phyloP scores from a whole-genome alignment of 345 rosid species.

The Camelina neglecta region DNA sequence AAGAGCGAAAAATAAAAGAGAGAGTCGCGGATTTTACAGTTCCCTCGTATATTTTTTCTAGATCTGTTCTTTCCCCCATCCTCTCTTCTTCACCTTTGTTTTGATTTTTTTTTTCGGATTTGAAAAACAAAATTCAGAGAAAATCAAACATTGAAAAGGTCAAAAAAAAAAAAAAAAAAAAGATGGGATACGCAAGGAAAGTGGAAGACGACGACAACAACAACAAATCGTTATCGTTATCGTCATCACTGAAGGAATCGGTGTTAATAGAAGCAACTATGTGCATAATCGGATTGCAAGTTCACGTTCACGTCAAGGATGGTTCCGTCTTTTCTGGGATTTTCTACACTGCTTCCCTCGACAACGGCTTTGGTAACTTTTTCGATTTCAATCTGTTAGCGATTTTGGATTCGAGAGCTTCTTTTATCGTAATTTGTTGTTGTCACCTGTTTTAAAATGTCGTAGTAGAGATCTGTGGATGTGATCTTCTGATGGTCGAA shows the following conservation, averaged over 20 bases:
- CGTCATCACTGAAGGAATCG: constrained; percentile 53
- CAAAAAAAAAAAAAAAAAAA: no score
- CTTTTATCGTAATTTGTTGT: constrained; percentile 1
- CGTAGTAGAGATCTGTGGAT: constrained; percentile 2
- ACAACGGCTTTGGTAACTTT: constrained; percentile 58
- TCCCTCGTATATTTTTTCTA: constrained; percentile 28
- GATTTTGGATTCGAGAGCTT: background rate
- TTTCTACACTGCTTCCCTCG: constrained; percentile 80
- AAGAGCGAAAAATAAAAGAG: background rate
- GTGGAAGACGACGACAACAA: constrained; percentile 43
- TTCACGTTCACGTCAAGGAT: constrained; percentile 79
- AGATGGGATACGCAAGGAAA: constrained; percentile 55
- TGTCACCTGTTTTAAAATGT: background rate
- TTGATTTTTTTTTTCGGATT: background rate
- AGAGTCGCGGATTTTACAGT: constrained; percentile 8
- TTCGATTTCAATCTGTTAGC: no score
- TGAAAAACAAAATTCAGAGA: no score
- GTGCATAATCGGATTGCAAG: constrained; percentile 76
- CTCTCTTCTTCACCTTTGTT: background rate
- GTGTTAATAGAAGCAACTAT: constrained; percentile 71
- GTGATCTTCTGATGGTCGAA: constrained; percentile 35
- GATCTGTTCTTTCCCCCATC: constrained; percentile 5
- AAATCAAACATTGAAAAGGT: no score
- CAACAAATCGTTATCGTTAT: constrained; percentile 15
- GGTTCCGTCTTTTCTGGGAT: constrained; percentile 83